phyloP scores from a whole-genome alignment of 2,329 filamentous ascomycete genomes.

The Trichophyton benhamiae region DNA sequence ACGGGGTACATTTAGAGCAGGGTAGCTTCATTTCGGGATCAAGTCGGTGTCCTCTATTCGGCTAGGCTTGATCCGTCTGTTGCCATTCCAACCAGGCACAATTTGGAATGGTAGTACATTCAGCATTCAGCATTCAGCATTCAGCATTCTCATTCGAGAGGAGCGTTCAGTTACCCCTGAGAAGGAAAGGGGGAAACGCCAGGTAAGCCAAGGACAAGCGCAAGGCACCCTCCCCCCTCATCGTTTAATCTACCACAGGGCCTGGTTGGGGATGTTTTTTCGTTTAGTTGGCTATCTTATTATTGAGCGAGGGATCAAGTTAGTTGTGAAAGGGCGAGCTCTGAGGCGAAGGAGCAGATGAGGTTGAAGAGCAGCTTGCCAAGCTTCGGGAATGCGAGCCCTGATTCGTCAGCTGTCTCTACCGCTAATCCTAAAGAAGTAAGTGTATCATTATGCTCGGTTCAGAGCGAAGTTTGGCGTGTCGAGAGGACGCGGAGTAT shows the following conservation, averaged over 20 bases:
- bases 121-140: background rate
- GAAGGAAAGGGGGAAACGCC: background rate
- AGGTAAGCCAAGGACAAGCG: background rate
- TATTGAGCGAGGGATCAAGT: background rate
- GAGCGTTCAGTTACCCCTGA: background rate
- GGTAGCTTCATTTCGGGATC: background rate
- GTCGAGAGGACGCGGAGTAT: too few relatives aligned
- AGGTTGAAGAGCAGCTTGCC: background rate
- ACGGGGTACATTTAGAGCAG: background rate
- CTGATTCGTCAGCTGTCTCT: background rate
- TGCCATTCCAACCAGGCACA: conserved; percentile 1
- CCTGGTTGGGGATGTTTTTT: background rate
- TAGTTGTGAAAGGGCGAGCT: background rate
- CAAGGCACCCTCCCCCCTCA: background rate
- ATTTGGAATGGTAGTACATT: background rate
- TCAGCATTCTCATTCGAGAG: background rate
- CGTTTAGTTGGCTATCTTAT: too few relatives aligned
- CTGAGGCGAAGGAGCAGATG: background rate
- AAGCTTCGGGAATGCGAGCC: background rate
- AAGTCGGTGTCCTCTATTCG: background rate
- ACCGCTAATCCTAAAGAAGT: background rate
- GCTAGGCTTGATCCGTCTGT: background rate
- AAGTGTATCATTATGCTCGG: background rate
- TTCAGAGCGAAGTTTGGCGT: too few relatives aligned
- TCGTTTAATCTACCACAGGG: background rate